phyloP scores from a whole-genome alignment of 1,284 basidiomycete species.

The Leccinum angustisporum region DNA sequence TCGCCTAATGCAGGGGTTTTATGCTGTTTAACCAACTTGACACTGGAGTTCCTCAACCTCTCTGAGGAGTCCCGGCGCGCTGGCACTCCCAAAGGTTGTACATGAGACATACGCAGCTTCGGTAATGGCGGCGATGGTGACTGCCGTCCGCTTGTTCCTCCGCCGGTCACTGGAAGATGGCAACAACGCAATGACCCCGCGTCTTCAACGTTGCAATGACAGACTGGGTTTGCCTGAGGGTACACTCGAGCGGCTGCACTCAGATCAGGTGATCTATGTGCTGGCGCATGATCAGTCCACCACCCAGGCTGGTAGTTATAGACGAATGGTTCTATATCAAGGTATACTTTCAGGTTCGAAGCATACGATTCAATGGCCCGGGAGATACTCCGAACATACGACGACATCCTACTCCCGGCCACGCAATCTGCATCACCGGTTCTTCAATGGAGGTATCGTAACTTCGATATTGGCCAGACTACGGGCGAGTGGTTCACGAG shows the following conservation, averaged over 20 bases:
- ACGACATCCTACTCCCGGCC: constrained; percentile 39
- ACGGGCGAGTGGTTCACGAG: background rate
- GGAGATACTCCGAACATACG: background rate
- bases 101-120: constrained; percentile 46
- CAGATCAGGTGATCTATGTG: constrained; percentile 52
- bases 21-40: constrained; percentile 35
- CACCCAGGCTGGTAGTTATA: background rate
- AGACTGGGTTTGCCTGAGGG: constrained; percentile 51
- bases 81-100: constrained; percentile 53
- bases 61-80: constrained; percentile 57
- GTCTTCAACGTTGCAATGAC: constrained; percentile 46
- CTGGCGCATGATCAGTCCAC: constrained; percentile 53
- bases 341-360: constrained; percentile 6
- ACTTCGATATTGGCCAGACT: constrained; percentile 45
- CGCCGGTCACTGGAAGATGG: constrained; percentile 51
- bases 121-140: constrained; percentile 52
- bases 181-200: constrained; percentile 38
- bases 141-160: constrained; percentile 34
- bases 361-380: constrained; percentile 4
- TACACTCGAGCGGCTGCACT: constrained; percentile 43
- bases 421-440: constrained; percentile 61
- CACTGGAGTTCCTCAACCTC: constrained; percentile 65
- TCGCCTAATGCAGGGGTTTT: background rate
- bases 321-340: background rate
- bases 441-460: constrained; percentile 59